phyloP scores from a whole-genome alignment of 2,329 filamentous ascomycete genomes.

The Stemphylium beticola region DNA sequence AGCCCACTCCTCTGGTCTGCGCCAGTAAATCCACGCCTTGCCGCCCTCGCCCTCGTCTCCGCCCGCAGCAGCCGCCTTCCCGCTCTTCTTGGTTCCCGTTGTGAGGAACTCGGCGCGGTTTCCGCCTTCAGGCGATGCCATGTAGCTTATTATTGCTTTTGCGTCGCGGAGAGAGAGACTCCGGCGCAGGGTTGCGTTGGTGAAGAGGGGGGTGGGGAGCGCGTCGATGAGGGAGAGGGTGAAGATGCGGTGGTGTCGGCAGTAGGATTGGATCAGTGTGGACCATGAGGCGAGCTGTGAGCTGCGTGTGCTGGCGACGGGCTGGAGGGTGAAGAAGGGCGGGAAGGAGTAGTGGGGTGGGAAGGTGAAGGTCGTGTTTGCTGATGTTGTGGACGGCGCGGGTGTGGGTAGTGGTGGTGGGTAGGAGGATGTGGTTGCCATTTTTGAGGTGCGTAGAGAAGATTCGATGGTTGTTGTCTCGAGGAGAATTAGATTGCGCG shows the following conservation, averaged over 20 bases:
- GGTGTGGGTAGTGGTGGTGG: conserved; percentile 15
- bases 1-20: conserved; percentile 89
- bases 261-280: conserved; percentile 83
- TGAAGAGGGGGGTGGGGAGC: conserved; percentile 62
- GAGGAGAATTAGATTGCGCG: neutral
- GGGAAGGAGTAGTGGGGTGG: conserved; percentile 72
- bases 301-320: conserved; percentile 73
- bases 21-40: conserved; percentile 78
- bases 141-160: conserved; percentile 62
- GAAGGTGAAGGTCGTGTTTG: conserved; percentile 45
- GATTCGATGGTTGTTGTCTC: neutral
- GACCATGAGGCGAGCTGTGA: conserved; percentile 86
- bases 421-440: conserved; percentile 20
- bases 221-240: conserved; percentile 70
- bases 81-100: conserved; percentile 20
- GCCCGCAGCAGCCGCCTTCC: conserved; percentile 14
- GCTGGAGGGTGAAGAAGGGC: conserved; percentile 84
- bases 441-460: neutral
- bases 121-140: conserved; percentile 60
- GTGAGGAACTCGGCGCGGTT: conserved; percentile 69
- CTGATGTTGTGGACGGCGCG: conserved; percentile 10
- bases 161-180: conserved; percentile 61
- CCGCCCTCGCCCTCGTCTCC: conserved; percentile 40
- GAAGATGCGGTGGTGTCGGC: conserved; percentile 77
- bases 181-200: conserved; percentile 53